phyloP scores from a whole-genome alignment of 2,329 filamentous ascomycete genomes.

The Blastomyces percursus region DNA sequence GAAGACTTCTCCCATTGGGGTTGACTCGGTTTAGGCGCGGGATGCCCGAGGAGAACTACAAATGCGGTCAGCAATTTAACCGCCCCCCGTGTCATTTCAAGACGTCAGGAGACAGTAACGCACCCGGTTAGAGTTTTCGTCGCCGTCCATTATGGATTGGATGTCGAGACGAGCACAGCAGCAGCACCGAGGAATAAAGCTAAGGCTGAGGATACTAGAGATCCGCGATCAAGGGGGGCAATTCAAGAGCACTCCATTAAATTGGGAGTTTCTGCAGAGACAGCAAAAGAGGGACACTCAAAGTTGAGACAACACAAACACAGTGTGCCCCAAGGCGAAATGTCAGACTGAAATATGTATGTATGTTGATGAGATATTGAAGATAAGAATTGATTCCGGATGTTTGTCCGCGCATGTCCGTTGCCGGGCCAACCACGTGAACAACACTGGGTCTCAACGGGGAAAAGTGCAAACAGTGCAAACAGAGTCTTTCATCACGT shows the following conservation, averaged over 20 bases:
- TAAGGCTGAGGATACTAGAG: neutral
- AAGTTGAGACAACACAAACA: neutral
- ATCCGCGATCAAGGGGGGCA: neutral
- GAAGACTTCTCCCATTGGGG: constrained; percentile 27
- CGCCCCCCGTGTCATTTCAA: neutral
- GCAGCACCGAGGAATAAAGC: neutral
- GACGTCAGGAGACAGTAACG: neutral
- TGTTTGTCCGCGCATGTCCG: constrained; percentile 1
- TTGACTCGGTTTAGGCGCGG: constrained; percentile 12
- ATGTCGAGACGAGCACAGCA: neutral
- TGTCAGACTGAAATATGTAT: too few species aligned
- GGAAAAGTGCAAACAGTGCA: neutral
- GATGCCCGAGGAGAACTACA: constrained; percentile 9
- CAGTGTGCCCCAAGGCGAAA: neutral
- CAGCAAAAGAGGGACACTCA: neutral
- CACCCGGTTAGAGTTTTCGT: constrained; percentile 11
- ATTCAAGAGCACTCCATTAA: neutral
- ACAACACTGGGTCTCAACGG: neutral
- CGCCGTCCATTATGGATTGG: constrained; percentile 9
- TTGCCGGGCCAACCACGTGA: constrained; percentile 9
- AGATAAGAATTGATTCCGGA: neutral
- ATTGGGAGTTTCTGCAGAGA: neutral
- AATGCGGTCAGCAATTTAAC: neutral
- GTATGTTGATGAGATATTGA: neutral
- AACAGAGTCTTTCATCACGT: neutral